phyloP scores from a whole-genome alignment of 306 rosid species.

The Trichosanthes truncata region DNA sequence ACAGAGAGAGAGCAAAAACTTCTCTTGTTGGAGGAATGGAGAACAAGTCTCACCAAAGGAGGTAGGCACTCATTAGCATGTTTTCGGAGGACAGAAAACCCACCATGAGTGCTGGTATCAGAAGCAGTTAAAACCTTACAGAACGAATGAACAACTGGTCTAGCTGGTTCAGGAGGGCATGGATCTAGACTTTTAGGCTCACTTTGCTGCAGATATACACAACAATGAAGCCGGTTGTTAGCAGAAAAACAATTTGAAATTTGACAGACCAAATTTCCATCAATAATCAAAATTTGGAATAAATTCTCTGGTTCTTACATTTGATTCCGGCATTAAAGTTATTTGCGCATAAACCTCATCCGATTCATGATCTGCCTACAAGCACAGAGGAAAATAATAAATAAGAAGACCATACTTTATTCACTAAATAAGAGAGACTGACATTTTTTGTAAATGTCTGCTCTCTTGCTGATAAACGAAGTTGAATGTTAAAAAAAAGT shows the following conservation, averaged over 20 bases:
- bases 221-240: background rate
- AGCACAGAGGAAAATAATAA: constrained; percentile 4
- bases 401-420: background rate
- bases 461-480: background rate
- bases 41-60: constrained; percentile 36
- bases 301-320: constrained; percentile 40
- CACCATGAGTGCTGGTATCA: constrained; percentile 97
- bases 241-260: background rate
- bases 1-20: background rate
- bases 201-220: constrained; percentile 34
- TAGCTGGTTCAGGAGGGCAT: constrained; percentile 30
- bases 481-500: background rate
- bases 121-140: constrained; percentile 85
- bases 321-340: constrained; percentile 61
- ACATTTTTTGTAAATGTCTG: background rate
- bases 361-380: constrained; percentile 89
- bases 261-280: background rate
- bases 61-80: constrained; percentile 97
- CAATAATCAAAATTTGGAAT: background rate
- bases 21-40: background rate
- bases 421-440: background rate
- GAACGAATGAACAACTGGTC: constrained; percentile 50
- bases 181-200: constrained; percentile 63
- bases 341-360: constrained; percentile 89
- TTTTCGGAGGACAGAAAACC: constrained; percentile 86